Evolutionary conservation across 768 basidiomycete genomes (phyloP), one percentile per base, ranked within the genome.

Genomic region (Mycena pura): DNA sequence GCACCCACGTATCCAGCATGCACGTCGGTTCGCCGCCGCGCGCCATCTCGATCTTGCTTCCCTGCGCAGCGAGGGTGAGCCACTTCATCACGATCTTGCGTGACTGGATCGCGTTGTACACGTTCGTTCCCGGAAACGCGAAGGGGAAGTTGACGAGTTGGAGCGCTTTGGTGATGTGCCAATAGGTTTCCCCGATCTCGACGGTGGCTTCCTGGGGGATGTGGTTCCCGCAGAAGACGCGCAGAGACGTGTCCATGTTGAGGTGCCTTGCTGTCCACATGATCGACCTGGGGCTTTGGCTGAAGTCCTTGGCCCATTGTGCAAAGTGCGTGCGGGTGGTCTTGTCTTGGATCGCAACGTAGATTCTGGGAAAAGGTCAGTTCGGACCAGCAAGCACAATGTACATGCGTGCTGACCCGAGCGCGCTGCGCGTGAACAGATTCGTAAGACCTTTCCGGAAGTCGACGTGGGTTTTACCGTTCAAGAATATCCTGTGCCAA

Each of bases 131-230:
- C 19, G 97, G 97, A 32, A 97, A 69, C 14, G 96, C 89, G 62
- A 99, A 77, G 15, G 97, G 97, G 81, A 99, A 99, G 81, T 99
- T 99, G 81, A 99, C 97, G 54, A 99, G 90, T 73, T 99, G 94
- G 39, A 99, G 89, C 2, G 97, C 93, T 67, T 87, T 80, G 7
- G 97, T 99, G 76, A 99, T 97, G 60, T 83, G 82, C 96, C 96
- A 99, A 79, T 99, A 99, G 72, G 94, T 95, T 65, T 92, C 89
- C 70, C 85, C 90, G 72, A 99, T 95, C 72, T 94, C 92, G 15
- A 77, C 71, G 24, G 89, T 86, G 38, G 90, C 92, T 8, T 86
- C 77, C 15, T 94, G 89, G 27, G 93, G 87, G 67, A 99, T 90
- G 75, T 99, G 93, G 62, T 81, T 77, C 17, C 97, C 97, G 70